A percentile compares a stretch with the other conserved stretches of the same genome.
Evolutionary conservation across 331 rosid species (phyloP).

Genomic region (Acacia concinna): DNA sequence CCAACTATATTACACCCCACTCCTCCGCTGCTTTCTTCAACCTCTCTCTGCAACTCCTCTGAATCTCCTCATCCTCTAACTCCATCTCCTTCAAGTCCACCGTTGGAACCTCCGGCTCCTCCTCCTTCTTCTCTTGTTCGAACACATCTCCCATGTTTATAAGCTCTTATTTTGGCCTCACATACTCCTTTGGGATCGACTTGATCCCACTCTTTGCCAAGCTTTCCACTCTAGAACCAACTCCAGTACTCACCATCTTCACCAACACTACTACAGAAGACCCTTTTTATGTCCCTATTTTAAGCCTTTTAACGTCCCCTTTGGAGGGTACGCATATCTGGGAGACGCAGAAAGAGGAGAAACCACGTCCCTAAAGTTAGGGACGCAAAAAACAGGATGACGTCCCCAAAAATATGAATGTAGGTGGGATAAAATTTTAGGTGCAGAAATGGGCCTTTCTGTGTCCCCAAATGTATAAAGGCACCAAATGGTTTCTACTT

Average conservation of each 20-base stretch:
- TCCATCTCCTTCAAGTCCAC: constrained; percentile 66
- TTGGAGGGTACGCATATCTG: no score
- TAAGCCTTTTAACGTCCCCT: no score
- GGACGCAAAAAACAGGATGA: no score
- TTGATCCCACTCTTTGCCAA: constrained; percentile 59
- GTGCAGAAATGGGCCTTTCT: no score
- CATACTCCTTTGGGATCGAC: constrained; percentile 68
- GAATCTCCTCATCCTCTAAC: constrained; percentile 37
- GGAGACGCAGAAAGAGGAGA: no score
- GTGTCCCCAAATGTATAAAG: no score
- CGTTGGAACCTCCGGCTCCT: constrained; percentile 66
- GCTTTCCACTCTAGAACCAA: constrained; percentile 59
- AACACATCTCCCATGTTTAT: constrained; percentile 54
- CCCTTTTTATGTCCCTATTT: no score
- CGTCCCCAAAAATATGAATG: no score
- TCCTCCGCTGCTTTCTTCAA: constrained; percentile 65
- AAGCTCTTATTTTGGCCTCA: constrained; percentile 73
- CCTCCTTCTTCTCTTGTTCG: constrained; percentile 63
- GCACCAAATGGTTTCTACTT: no score
- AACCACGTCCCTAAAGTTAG: no score
- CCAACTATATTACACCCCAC: constrained; percentile 83
- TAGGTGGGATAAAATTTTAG: no score
- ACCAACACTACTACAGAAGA: no score
- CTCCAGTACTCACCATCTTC: neutral
- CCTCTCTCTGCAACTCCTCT: constrained; percentile 47